These are phyloP conservation scores for Curvularia spicifera DNA, from an alignment of 2,329 filamentous ascomycete genomes.

Conservation along the genomic window DNA sequence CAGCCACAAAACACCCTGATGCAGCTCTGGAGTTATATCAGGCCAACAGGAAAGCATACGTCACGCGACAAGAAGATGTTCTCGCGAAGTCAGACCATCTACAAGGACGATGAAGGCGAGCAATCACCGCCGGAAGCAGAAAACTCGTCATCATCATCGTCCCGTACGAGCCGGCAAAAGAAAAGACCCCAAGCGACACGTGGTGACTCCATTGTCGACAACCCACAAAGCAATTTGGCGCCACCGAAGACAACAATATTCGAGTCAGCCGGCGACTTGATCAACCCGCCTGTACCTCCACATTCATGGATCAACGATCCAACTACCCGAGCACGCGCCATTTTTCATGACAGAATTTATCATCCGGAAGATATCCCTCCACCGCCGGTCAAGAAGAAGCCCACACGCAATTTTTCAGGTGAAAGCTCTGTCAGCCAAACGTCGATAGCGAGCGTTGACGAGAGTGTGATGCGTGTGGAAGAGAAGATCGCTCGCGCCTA, in stretches of 20 bases:
- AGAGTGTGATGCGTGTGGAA: conserved; percentile 83
- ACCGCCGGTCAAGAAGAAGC: conserved; percentile 63
- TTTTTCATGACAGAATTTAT: conserved; percentile 96
- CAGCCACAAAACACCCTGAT: conserved; percentile 51
- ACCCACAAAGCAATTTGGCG: conserved; percentile 61
- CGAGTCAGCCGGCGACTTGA: conserved; percentile 88
- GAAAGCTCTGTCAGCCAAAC: conserved; percentile 40
- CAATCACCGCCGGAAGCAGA: conserved; percentile 15
- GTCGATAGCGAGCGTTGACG: conserved; percentile 44
- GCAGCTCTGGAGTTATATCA: conserved; percentile 76
- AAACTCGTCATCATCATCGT: conserved; percentile 18
- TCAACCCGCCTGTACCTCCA: conserved; percentile 86
- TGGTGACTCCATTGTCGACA: conserved; percentile 59
- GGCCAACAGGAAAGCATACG: conserved; percentile 65
- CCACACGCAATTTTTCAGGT: conserved; percentile 47
- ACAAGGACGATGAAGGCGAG: conserved; percentile 31
- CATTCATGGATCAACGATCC: conserved; percentile 85
- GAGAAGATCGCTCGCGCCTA: conserved; percentile 98
- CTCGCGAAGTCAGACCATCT: conserved; percentile 46
- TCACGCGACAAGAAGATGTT: conserved; percentile 71
- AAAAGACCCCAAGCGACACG: conserved; percentile 56
- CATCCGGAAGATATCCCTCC: conserved; percentile 91
- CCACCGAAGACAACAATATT: conserved; percentile 93
- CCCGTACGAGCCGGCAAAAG: conserved; percentile 21
- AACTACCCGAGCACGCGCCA: conserved; percentile 79